A percentile compares a stretch with the other conserved stretches of the same genome.
phyloP scores from a whole-genome alignment of 805 yeast species.

The Diddensiella caesifluorescens region DNA sequence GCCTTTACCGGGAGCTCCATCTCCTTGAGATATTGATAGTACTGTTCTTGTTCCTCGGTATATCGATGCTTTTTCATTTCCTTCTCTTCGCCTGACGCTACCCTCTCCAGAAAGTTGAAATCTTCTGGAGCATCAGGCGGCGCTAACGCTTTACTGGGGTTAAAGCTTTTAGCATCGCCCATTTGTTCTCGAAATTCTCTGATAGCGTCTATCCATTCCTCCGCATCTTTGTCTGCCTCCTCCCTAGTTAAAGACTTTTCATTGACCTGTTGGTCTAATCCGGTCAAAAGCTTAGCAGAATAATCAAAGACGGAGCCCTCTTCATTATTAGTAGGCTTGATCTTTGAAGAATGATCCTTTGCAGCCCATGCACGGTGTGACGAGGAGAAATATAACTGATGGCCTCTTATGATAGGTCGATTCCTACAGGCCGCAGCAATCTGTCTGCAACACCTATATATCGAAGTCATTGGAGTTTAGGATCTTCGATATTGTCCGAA shows the following conservation, averaged over 20 bases:
- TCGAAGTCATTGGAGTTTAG: too few relatives aligned
- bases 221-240: slow-evolving; percentile 37
- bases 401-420: too few relatives aligned
- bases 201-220: slow-evolving; percentile 40
- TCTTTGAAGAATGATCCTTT: too few relatives aligned
- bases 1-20: slow-evolving; percentile 53
- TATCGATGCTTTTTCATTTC: slow-evolving; percentile 35
- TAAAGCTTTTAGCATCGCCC: slow-evolving; percentile 31
- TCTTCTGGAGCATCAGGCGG: slow-evolving; percentile 34
- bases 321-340: neutral
- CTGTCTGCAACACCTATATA: too few relatives aligned
- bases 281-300: slow-evolving; percentile 22
- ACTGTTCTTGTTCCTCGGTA: slow-evolving; percentile 55
- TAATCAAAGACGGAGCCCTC: slow-evolving; percentile 1
- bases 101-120: slow-evolving; percentile 33
- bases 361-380: too few relatives aligned
- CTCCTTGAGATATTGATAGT: slow-evolving; percentile 45
- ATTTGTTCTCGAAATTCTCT: slow-evolving; percentile 34
- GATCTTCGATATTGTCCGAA: too few relatives aligned
- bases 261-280: slow-evolving; percentile 10
- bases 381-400: too few relatives aligned
- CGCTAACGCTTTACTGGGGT: slow-evolving; percentile 39
- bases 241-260: slow-evolving; percentile 14
- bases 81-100: slow-evolving; percentile 20
- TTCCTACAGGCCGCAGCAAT: too few relatives aligned